A percentile compares a stretch with the other conserved stretches of the same genome.
phyloP scores from a whole-genome alignment of 805 yeast genomes.

The Saccharomyces eubayanus region DNA sequence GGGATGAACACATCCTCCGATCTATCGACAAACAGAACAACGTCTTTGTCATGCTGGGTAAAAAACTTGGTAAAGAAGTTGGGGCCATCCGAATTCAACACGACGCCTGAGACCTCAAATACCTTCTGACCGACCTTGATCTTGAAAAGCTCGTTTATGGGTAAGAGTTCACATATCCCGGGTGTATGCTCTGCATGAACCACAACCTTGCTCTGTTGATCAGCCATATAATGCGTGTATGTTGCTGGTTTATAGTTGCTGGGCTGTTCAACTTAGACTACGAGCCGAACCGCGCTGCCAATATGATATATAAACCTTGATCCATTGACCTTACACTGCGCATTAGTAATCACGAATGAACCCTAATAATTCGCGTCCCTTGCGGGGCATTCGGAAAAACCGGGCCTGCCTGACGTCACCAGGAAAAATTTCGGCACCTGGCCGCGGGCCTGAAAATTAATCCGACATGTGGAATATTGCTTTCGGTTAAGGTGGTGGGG shows the following conservation, averaged over 20 bases:
- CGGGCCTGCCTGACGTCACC: not conserved
- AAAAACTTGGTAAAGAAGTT: constrained; percentile 77
- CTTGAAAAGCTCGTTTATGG: constrained; percentile 56
- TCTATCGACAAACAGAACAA: constrained; percentile 59
- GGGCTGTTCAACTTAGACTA: not conserved
- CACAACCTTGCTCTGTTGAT: not conserved
- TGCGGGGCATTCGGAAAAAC: not conserved
- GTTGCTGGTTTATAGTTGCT: not conserved
- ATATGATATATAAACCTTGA: not conserved
- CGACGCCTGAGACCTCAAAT: constrained; percentile 60
- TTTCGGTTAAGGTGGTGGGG: not conserved
- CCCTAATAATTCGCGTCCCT: not conserved
- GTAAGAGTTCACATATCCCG: constrained; percentile 34
- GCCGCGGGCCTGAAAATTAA: not conserved
- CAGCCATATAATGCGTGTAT: not conserved
- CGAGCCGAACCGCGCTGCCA: not conserved
- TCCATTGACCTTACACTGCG: not conserved
- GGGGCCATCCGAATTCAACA: constrained; percentile 76
- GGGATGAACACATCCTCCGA: constrained; percentile 58
- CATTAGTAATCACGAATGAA: not conserved
- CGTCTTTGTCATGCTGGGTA: constrained; percentile 8
- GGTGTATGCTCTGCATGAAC: not conserved
- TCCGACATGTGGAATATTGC: not conserved
- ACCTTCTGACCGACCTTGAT: constrained; percentile 57
- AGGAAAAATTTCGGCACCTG: not conserved